Base-by-base conservation (phyloP, 352 stramenopile species). In the Phytophthora syringae region DNA sequence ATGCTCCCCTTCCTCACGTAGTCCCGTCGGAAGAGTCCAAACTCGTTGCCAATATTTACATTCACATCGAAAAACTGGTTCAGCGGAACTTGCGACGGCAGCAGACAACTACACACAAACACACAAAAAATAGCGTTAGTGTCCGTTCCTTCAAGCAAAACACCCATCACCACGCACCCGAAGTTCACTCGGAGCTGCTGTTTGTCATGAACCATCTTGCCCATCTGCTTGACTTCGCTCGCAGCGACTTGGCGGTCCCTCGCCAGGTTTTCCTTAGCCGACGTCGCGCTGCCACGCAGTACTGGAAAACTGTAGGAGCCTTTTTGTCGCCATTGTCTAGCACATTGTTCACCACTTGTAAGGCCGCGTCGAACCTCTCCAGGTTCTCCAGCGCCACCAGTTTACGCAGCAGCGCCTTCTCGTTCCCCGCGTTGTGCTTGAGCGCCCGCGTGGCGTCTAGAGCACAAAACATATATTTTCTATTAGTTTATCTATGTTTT, bases 21-120 rank as follows among this genome's bases (percentile, higher is more conserved):
- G 30, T 83, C 77, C 5, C 86, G 78, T 21, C 81, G 82, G 39
- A 92, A 93, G 11, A 94, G 80, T 1, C 86, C 86, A 45, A 94
- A 94, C 54, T 94, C 86, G 60, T 94, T 94, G 40, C 82, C 86
- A 40, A 92, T 85, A 39, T 89, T 90, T n/a, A 92, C 76, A 36
- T 65, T 60, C 28, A 94, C 70, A 24, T 92, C 72, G 47, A 92
- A 78, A 59, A 77, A 89, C 40, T 79, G 52, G 20, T 58, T 65
- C n/a, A 89, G 22, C 5, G 72, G 67, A 50, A 92, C 67, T 37
- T 78, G 67, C 9, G 77, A 82, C 20, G 85, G 85, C 25, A 92
- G 63, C 60, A 89, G 43, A 65, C 71, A 91, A 18, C 77, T 88
- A 71, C 10, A 62, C 9, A 60, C 30, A n/a, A 61, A 37, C n/a